A percentile compares a stretch with the other conserved stretches of the same genome.
Conservation (phyloP, 164 flowering plant genomes). For the Umbellularia californica region DNA sequence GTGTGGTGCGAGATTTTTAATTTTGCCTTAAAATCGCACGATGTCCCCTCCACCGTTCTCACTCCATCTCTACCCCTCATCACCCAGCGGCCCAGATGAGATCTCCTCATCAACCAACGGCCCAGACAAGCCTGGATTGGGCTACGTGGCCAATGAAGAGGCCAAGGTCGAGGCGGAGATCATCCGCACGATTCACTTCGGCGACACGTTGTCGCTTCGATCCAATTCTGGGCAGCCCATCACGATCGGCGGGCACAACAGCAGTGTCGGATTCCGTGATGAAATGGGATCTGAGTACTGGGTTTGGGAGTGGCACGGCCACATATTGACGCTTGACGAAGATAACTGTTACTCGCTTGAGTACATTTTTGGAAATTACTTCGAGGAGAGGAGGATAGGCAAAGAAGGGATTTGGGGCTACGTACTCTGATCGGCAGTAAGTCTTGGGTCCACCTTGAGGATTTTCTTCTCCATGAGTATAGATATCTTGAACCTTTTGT, state of each 20-base stretch:
- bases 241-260: slow-evolving; percentile 68
- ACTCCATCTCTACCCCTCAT: slow-evolving; percentile 14
- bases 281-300: slow-evolving; percentile 70
- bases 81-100: slow-evolving; percentile 26
- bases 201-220: slow-evolving; percentile 54
- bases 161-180: slow-evolving; percentile 74
- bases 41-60: slow-evolving; percentile 49
- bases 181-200: slow-evolving; percentile 44
- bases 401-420: slow-evolving; percentile 22
- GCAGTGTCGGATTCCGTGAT: slow-evolving; percentile 76
- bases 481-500: too few relatives aligned
- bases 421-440: not conserved
- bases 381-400: slow-evolving; percentile 28
- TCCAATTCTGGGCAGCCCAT: slow-evolving; percentile 96
- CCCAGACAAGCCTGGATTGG: not conserved
- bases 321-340: slow-evolving; percentile 82
- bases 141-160: slow-evolving; percentile 66
- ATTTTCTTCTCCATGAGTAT: too few relatives aligned
- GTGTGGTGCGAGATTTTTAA: too few relatives aligned
- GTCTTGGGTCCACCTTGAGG: too few relatives aligned
- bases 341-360: slow-evolving; percentile 76
- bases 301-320: slow-evolving; percentile 99
- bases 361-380: slow-evolving; percentile 96
- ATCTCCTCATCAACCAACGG: not conserved
- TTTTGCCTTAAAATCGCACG: too few relatives aligned